Percentiles rank a stretch among this genome's conserved stretches.
Evolutionary conservation across 169 alveolate species (phyloP).

Genomic region (Plasmodium chabaudi): DNA sequence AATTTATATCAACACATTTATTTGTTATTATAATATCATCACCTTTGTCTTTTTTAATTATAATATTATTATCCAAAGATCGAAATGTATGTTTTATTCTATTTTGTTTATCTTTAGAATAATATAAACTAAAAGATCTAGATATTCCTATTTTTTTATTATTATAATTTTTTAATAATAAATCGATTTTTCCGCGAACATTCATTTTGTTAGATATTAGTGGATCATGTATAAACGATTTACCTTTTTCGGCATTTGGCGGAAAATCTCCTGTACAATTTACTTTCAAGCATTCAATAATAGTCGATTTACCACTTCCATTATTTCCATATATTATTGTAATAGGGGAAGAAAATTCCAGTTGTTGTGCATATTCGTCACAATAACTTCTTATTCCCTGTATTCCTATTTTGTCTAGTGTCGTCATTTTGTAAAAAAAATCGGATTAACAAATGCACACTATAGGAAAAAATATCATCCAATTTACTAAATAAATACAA

Average conservation of each 20-base stretch:
- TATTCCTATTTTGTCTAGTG: conserved; percentile 94
- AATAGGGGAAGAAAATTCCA: conserved; percentile 95
- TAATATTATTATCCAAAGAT: conserved; percentile 74
- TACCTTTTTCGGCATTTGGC: conserved; percentile 96
- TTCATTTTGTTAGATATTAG: conserved; percentile 89
- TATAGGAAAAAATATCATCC: too few relatives aligned
- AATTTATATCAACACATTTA: conserved; percentile 93
- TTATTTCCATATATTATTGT: conserved; percentile 98
- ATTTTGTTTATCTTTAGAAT: conserved; percentile 81
- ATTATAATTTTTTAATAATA: conserved; percentile 82
- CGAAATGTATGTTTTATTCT: conserved; percentile 82
- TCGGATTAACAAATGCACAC: too few relatives aligned
- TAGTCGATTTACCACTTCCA: conserved; percentile 99
- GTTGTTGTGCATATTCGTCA: conserved; percentile 92
- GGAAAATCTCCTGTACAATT: conserved; percentile 97
- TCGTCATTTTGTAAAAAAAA: conserved; percentile 86
- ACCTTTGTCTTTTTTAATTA: conserved; percentile 60
- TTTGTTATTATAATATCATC: conserved; percentile 79
- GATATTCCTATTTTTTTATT: conserved; percentile 81
- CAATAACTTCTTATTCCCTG: conserved; percentile 97
- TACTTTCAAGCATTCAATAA: conserved; percentile 95
- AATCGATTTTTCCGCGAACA: conserved; percentile 91
- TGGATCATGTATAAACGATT: conserved; percentile 95
- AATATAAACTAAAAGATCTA: conserved; percentile 87
- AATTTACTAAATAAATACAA: background rate